Conservation (phyloP, 2,329 filamentous ascomycete genomes). For the Thielaviopsis populi region DNA sequence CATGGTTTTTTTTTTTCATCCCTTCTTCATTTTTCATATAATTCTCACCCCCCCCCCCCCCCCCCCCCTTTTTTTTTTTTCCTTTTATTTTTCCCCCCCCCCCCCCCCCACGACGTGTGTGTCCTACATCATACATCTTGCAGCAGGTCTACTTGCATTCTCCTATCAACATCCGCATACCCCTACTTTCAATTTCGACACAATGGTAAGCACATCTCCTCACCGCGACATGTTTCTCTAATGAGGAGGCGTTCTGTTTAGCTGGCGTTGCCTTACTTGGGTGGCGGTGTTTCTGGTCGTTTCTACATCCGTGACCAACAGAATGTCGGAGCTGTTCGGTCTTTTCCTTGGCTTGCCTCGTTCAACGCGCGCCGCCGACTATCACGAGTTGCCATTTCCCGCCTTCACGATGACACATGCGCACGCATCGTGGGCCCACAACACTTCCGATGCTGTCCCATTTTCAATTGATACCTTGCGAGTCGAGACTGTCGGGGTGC, state of each 20-base stretch:
- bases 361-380: not conserved
- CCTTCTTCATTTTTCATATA: not conserved
- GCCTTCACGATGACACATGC: not conserved
- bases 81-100: conserved; percentile 5
- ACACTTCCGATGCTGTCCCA: not conserved
- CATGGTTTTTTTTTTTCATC: not conserved
- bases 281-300: not conserved
- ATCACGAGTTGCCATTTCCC: not conserved
- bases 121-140: not conserved
- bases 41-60: not conserved
- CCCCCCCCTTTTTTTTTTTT: not conserved
- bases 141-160: not conserved
- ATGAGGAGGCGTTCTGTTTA: not conserved
- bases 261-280: not conserved
- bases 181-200: not conserved
- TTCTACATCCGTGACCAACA: not conserved
- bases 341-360: not conserved
- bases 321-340: not conserved
- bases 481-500: not conserved
- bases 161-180: not conserved
- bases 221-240: not conserved
- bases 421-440: not conserved
- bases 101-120: not conserved
- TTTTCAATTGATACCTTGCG: not conserved
- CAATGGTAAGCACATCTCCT: not conserved